phyloP scores from a whole-genome alignment of 495 filamentous ascomycete genomes.

The Neurospora sp. region DNA sequence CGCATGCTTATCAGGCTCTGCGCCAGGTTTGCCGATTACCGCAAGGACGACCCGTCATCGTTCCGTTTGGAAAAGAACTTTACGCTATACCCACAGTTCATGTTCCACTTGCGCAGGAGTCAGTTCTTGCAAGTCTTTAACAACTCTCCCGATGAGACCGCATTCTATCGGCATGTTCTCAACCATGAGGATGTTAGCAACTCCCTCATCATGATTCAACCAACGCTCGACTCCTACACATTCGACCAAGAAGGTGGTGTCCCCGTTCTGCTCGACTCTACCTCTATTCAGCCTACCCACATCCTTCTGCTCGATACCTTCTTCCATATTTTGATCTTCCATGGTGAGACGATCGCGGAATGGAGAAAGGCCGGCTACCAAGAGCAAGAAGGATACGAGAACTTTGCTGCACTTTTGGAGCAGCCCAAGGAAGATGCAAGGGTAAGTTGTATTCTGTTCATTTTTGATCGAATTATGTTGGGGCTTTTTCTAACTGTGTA shows the following conservation, averaged over 20 bases:
- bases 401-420: constrained; percentile 80
- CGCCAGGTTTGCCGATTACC: constrained; percentile 94
- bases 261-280: constrained; percentile 90
- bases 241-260: constrained; percentile 86
- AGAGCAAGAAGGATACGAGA: constrained; percentile 96
- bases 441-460: constrained; percentile 39
- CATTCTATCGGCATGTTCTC: constrained; percentile 94
- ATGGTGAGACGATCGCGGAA: constrained; percentile 94
- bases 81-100: constrained; percentile 97
- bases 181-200: constrained; percentile 97
- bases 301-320: constrained; percentile 96
- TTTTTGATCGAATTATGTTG: neutral
- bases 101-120: constrained; percentile 96
- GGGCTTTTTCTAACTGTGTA: constrained; percentile 7
- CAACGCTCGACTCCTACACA: constrained; percentile 93
- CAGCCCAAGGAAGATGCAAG: constrained; percentile 96
- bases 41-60: constrained; percentile 95
- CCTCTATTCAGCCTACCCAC: constrained; percentile 88
- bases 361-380: constrained; percentile 99
- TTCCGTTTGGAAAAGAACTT: constrained; percentile 99
- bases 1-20: constrained; percentile 97
- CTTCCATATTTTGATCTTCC: constrained; percentile 99
- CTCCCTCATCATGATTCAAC: constrained; percentile 98
- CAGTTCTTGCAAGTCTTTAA: constrained; percentile 99
- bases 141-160: constrained; percentile 97